A percentile compares a stretch with the other conserved stretches of the same genome.
These are phyloP conservation scores for Yamadazyma epiphylla DNA, from an alignment of 1,139 yeast genomes.

Conservation along the genomic window DNA sequence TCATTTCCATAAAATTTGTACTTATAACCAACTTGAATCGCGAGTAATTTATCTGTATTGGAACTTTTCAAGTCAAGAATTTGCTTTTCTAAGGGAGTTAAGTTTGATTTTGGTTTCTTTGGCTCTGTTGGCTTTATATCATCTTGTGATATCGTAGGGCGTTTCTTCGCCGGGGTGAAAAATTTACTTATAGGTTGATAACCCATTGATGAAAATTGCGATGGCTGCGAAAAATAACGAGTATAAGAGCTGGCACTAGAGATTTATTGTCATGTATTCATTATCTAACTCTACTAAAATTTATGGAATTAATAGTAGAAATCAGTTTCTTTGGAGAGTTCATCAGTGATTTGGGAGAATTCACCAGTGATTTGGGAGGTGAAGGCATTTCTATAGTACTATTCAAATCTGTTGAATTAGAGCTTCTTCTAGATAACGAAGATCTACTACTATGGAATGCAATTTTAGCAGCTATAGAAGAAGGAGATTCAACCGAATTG, in stretches of 20 bases:
- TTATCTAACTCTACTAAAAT: conserved; percentile 32
- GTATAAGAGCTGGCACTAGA: conserved; percentile 1
- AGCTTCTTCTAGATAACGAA: conserved; percentile 4
- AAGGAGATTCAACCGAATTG: conserved; percentile 16
- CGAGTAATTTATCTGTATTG: conserved; percentile 64
- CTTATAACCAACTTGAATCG: conserved; percentile 89
- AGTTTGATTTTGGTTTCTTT: conserved; percentile 7
- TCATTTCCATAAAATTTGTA: conserved; percentile 84
- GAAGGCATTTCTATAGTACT: conserved; percentile 1
- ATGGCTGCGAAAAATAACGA: neutral
- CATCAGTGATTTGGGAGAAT: conserved; percentile 1
- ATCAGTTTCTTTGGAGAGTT: conserved; percentile 10
- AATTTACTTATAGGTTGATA: conserved; percentile 30
- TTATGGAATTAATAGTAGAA: conserved; percentile 17
- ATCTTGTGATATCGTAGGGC: neutral
- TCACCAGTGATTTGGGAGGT: conserved; percentile 1
- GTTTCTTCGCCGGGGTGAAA: conserved; percentile 12
- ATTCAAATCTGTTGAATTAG: conserved; percentile 8
- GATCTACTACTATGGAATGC: conserved; percentile 24
- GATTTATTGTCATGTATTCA: neutral
- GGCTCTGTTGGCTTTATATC: conserved; percentile 1
- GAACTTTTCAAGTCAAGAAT: conserved; percentile 57
- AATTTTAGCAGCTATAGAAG: conserved; percentile 30
- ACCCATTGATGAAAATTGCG: conserved; percentile 6
- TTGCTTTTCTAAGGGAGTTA: conserved; percentile 81